Base-by-base conservation (phyloP, 768 basidiomycete genomes). In the Crucibulum laeve region DNA sequence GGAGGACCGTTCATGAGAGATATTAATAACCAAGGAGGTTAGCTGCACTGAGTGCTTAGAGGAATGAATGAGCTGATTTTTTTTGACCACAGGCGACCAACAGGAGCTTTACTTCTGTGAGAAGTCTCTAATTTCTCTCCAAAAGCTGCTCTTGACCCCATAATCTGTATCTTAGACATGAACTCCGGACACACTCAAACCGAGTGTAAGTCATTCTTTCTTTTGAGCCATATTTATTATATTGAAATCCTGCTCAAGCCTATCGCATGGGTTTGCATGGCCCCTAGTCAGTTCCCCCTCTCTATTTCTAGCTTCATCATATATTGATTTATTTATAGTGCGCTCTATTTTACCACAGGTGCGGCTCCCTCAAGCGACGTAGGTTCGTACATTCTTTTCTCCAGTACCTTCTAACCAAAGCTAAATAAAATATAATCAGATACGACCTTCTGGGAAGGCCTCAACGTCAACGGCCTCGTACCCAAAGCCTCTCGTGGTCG, bases 131-230 rank as follows among this genome's bases (percentile, higher is more conserved):
- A 3, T 13, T 15, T 25, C 8, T 30, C 28, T 7, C 8, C 18
- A 26, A 2, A 6, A 17, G 3, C 26, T 19, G 22, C n/a, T 4
- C 23, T 36, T 21, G 14, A 40, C 5, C 17, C 30, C 17, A 18
- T 46, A 21, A 38, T 14, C 34, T 34, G 19, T 43, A 22, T 17
- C 19, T 6, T 6, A n/a, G 2, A 15, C 13, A 11, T 57, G 65
- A 68, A 68, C 48, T 66, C 66, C n/a, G 66, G 66, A 5, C 64
- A 68, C 35, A 62, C 60, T 26, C 57, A 66, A 41, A 61, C 66
- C 4, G 66, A 68, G 54, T 44, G 64, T 65, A 38, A 21, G 53
- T 34, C 8, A 21, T 35, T 24, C 24, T 14, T 14, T 35, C 23
- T 23, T 4, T 17, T 23, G 24, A 25, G 36, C 17, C 15, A 24